Percentiles rank a stretch among this genome's conserved stretches.
Evolutionary conservation across 2,329 filamentous ascomycete species (phyloP).

Genomic region (Alternaria tenuissima): DNA sequence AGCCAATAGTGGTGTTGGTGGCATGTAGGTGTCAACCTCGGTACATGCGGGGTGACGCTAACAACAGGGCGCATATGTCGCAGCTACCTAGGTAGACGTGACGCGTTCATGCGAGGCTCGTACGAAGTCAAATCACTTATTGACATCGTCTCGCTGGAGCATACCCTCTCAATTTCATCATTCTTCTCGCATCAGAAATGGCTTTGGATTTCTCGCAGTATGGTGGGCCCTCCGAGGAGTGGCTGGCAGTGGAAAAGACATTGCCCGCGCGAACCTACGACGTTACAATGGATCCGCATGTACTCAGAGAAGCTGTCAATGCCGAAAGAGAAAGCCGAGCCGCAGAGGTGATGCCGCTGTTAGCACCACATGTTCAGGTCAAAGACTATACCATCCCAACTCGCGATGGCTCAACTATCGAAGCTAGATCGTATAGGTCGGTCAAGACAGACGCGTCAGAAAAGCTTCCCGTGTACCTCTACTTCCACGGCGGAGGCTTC

Average conservation of each 20-base stretch:
- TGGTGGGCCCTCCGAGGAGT: slow-evolving; percentile 37
- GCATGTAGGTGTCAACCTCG: slow-evolving; percentile 7
- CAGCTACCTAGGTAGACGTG: not conserved
- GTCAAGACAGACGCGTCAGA: slow-evolving; percentile 39
- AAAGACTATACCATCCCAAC: slow-evolving; percentile 48
- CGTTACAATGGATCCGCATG: slow-evolving; percentile 24
- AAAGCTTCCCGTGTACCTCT: slow-evolving; percentile 59
- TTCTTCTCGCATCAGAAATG: not conserved
- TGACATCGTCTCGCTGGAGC: not conserved
- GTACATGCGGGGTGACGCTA: slow-evolving; percentile 19
- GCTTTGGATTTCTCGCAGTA: slow-evolving; percentile 16
- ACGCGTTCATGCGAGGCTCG: not conserved
- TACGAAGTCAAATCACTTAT: not conserved
- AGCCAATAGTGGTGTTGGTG: not conserved
- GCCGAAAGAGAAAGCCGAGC: slow-evolving; percentile 29
- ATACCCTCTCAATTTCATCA: too few species aligned
- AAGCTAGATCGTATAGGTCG: slow-evolving; percentile 60
- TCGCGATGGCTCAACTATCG: slow-evolving; percentile 56
- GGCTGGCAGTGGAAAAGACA: slow-evolving; percentile 43
- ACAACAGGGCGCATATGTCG: slow-evolving; percentile 10
- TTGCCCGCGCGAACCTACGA: slow-evolving; percentile 36
- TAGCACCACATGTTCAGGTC: slow-evolving; percentile 33
- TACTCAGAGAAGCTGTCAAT: slow-evolving; percentile 31
- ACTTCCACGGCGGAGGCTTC: slow-evolving; percentile 64
- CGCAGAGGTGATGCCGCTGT: slow-evolving; percentile 27